Conservation (phyloP, 225 moss, liverwort and hornwort species). For the Rhytidiadelphus loreus region DNA sequence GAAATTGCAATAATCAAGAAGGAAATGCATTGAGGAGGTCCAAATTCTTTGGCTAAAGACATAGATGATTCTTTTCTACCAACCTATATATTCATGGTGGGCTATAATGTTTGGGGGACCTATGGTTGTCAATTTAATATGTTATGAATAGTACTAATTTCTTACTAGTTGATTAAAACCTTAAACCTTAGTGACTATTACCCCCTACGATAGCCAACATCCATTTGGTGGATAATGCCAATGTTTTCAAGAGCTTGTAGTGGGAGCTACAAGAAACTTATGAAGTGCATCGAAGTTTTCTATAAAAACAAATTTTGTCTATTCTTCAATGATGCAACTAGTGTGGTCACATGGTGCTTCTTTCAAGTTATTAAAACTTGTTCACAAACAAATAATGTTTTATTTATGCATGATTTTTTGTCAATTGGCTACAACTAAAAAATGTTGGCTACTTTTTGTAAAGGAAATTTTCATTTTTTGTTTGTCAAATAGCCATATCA, state of each 20-base stretch:
- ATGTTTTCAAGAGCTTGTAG: not conserved
- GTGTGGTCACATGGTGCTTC: fast-evolving
- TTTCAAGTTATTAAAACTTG: not conserved
- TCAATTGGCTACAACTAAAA: not conserved
- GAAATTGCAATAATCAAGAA: not conserved
- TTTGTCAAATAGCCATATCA: fast-evolving
- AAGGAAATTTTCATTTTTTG: not conserved
- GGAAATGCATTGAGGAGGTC: fast-evolving
- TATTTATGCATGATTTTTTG: not conserved
- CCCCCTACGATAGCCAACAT: fast-evolving
- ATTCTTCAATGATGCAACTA: not conserved
- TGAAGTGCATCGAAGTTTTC: not conserved
- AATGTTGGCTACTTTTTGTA: fast-evolving
- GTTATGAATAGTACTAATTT: not conserved
- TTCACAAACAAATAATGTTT: not conserved
- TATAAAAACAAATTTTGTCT: not conserved
- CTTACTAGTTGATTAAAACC: not conserved
- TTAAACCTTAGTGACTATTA: too few species aligned
- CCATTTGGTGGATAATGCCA: fast-evolving
- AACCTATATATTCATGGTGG: not conserved
- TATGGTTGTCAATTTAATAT: not conserved
- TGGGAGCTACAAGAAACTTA: not conserved
- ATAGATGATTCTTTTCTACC: fast-evolving
- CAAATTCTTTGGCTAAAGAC: not conserved
- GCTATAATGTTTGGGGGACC: fast-evolving